Percentiles rank a stretch among this genome's conserved stretches.
Evolutionary conservation across 83 land plant species (phyloP).

Genomic region (Picea mariana): DNA sequence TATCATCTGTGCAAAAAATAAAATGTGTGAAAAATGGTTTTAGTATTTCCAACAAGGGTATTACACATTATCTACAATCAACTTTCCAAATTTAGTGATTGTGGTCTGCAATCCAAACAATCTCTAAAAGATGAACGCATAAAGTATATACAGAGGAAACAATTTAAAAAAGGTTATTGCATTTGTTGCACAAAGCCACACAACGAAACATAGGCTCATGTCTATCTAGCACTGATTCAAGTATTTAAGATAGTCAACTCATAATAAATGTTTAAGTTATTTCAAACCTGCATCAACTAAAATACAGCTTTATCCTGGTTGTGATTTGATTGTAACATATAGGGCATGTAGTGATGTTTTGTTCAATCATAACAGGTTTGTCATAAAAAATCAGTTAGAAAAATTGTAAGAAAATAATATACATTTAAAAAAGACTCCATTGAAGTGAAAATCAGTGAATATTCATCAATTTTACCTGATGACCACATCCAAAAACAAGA

Average conservation of each 20-base stretch:
- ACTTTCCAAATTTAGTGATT: background rate
- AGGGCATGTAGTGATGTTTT: slow-evolving; percentile 35
- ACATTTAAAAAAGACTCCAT: no score
- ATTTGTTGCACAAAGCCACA: background rate
- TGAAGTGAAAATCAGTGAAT: background rate
- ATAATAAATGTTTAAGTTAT: background rate
- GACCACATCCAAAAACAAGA: slow-evolving; percentile 58
- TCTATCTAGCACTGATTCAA: background rate
- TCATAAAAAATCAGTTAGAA: background rate
- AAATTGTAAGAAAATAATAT: background rate
- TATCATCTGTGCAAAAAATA: background rate
- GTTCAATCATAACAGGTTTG: slow-evolving; percentile 54
- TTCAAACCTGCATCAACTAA: background rate
- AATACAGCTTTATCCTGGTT: slow-evolving; percentile 50
- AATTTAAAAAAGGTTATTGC: background rate
- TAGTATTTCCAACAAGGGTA: background rate
- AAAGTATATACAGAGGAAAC: background rate
- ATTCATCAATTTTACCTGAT: background rate
- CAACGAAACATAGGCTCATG: background rate
- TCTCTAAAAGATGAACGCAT: background rate
- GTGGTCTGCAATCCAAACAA: background rate
- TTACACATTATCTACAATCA: background rate
- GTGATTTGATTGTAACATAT: slow-evolving; percentile 44
- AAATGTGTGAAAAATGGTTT: background rate
- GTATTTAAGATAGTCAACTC: background rate